Conservation (phyloP, 192 early-diverging fungal genomes). For the Coemansia aciculifera region DNA sequence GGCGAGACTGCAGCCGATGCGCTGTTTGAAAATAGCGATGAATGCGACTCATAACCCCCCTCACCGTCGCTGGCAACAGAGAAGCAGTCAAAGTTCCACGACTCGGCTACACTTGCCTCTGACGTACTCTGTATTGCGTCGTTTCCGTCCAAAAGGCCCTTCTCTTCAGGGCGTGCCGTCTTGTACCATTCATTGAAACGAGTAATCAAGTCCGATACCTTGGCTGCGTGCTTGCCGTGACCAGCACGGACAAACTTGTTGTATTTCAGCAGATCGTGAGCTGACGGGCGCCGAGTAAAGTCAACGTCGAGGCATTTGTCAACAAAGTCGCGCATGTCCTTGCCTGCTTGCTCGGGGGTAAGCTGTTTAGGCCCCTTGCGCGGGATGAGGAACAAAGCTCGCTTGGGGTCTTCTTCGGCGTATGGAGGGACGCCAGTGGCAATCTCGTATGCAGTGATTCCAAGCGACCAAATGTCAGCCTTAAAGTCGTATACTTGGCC, state of each 20-base stretch:
- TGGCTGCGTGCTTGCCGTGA: slow-evolving; percentile 51
- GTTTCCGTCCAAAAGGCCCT: slow-evolving; percentile 36
- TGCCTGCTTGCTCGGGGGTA: slow-evolving; percentile 73
- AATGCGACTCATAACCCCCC: slow-evolving; percentile 46
- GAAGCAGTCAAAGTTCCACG: slow-evolving; percentile 57
- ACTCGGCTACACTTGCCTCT: slow-evolving; percentile 49
- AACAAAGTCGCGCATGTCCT: slow-evolving; percentile 87
- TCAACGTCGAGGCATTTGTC: slow-evolving; percentile 81
- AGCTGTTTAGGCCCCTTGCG: slow-evolving; percentile 77
- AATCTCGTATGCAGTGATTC: slow-evolving; percentile 97
- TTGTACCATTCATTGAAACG: slow-evolving; percentile 45
- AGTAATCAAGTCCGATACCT: slow-evolving; percentile 47
- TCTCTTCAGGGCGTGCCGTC: slow-evolving; percentile 39
- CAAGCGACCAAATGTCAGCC: slow-evolving; percentile 99
- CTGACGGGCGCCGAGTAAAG: slow-evolving; percentile 81
- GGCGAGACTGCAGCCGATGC: slow-evolving; percentile 18
- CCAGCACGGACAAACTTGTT: slow-evolving; percentile 52
- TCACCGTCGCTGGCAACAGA: slow-evolving; percentile 51
- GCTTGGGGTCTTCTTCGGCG: slow-evolving; percentile 85
- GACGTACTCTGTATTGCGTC: slow-evolving; percentile 52
- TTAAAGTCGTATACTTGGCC: slow-evolving; percentile 89
- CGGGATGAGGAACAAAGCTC: slow-evolving; percentile 86
- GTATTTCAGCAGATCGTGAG: slow-evolving; percentile 81
- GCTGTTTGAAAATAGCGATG: slow-evolving; percentile 46
- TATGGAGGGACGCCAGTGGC: slow-evolving; percentile 94